Percentiles rank a stretch among this genome's conserved stretches.
Conservation (phyloP, 257 asterid species). For the Echites panduratus region DNA sequence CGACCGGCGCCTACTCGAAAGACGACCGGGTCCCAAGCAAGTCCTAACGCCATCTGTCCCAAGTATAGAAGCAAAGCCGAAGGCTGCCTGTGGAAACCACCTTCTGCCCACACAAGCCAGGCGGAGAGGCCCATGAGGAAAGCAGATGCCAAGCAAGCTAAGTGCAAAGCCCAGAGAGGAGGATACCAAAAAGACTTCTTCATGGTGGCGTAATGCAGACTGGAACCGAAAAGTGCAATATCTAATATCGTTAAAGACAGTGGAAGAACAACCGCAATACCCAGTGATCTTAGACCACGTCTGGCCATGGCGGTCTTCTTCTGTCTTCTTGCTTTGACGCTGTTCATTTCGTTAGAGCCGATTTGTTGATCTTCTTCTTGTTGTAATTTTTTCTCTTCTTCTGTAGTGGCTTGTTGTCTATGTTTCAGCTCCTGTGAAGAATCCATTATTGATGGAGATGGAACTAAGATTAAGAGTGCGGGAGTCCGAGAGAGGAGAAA, state of each 20-base stretch:
- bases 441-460: slow-evolving; percentile 26
- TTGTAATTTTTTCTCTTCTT: slow-evolving; percentile 6
- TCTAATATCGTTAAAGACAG: slow-evolving; percentile 42
- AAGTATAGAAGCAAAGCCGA: slow-evolving; percentile 48
- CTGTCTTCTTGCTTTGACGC: slow-evolving; percentile 21
- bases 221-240: slow-evolving; percentile 59
- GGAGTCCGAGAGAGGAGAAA: not conserved
- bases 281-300: slow-evolving; percentile 69
- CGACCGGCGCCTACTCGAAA: slow-evolving; percentile 51
- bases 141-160: slow-evolving; percentile 49
- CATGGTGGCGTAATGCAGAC: slow-evolving; percentile 42
- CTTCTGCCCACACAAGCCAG: slow-evolving; percentile 95
- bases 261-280: slow-evolving; percentile 60
- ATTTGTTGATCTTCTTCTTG: slow-evolving; percentile 7
- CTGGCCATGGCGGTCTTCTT: slow-evolving; percentile 34
- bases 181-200: slow-evolving; percentile 72
- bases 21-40: slow-evolving; percentile 83
- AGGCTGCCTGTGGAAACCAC: slow-evolving; percentile 77
- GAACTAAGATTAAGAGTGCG: too few relatives aligned
- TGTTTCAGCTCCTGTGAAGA: slow-evolving; percentile 52
- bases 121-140: slow-evolving; percentile 66
- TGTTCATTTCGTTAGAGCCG: slow-evolving; percentile 4
- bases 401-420: slow-evolving; percentile 26
- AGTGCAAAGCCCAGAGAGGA: slow-evolving; percentile 80
- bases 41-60: slow-evolving; percentile 46